Evolutionary conservation across 495 filamentous ascomycete genomes (phyloP), one percentile per base, ranked within the genome.

Genomic region (Neurospora discreta): DNA sequence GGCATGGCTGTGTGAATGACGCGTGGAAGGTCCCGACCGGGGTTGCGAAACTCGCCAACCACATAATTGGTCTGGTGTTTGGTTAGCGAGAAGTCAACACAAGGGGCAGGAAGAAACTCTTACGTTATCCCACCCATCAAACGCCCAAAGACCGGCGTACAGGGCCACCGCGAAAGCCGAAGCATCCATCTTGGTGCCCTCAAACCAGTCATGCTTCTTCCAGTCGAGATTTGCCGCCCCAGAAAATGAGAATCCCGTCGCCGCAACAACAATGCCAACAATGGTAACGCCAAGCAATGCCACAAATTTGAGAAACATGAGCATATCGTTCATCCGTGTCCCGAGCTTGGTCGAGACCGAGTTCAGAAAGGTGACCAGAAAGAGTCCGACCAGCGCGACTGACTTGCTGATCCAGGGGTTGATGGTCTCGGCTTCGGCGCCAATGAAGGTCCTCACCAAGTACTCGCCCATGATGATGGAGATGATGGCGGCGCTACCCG

Each of bases 401-500:
- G 86, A 88, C 81, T 98, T 99, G 81, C 93, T 95, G 75, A 97
- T 89, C 93, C 94, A 98, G 3, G 89, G 85, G 75, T 88, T 96
- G 71, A 89, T 85, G 30, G 87, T 87, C 75, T 91, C 90, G 0
- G 89, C 89, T 69, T 97, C 92, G 15, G 93, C 90, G 20, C 92
- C 93, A 67, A 97, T 89, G 33, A 90, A 85, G 1, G 93, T 94
- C 38, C 94, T 87, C 73, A 97, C 94, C 33, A 97, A 84, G 77
- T 99, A 99, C 80, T 99, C 95, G 36, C 96, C 95, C 82, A 97
- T 98, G 73, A 99, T 98, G 70, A 99, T 97, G 38, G 94, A 88
- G 71, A 98, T 93, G 79, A 99, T 99, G 36, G 95, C 95, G 8
- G 94, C 89, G 16, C 92, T 91, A 1, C 95, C 95, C 8, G 95